Evolutionary conservation across 805 yeast genomes (phyloP).

Genomic region (Candida arabinofermentans): DNA sequence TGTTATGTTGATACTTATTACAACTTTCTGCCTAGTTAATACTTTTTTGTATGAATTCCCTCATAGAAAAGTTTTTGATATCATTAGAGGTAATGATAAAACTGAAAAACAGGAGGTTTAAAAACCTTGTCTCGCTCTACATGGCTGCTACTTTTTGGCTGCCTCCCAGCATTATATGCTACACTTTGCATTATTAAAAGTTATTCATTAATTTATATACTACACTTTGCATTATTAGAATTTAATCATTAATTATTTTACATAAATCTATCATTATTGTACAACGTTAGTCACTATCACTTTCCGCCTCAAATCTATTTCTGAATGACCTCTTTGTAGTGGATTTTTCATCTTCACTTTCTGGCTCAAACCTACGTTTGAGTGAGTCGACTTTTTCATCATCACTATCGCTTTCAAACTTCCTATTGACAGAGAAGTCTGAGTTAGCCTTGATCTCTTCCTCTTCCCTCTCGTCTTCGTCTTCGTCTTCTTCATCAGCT

Average conservation of each 20-base stretch:
- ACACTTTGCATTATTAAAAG: no score
- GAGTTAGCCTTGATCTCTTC: not conserved
- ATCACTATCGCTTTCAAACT: not conserved
- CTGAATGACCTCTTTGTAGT: not conserved
- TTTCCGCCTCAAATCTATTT: no score
- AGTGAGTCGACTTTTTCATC: not conserved
- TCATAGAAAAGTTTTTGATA: constrained; percentile 5
- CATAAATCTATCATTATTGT: no score
- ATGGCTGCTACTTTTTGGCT: no score
- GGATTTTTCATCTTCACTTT: constrained; percentile 2
- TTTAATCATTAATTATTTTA: no score
- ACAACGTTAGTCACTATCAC: no score
- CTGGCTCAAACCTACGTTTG: constrained; percentile 2
- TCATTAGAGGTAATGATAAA: constrained; percentile 1
- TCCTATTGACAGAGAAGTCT: not conserved
- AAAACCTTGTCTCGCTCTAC: no score
- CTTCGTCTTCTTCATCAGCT: constrained; percentile 1
- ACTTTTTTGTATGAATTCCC: constrained; percentile 33
- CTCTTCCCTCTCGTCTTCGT: not conserved
- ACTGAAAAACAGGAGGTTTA: not conserved
- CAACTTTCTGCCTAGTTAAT: constrained; percentile 38
- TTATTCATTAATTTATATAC: not conserved
- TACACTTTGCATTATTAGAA: not conserved
- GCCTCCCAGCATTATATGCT: no score
- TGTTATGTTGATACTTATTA: constrained; percentile 43